Base-by-base conservation (phyloP, 345 rosid genomes). In the Excoecaria agallocha region DNA sequence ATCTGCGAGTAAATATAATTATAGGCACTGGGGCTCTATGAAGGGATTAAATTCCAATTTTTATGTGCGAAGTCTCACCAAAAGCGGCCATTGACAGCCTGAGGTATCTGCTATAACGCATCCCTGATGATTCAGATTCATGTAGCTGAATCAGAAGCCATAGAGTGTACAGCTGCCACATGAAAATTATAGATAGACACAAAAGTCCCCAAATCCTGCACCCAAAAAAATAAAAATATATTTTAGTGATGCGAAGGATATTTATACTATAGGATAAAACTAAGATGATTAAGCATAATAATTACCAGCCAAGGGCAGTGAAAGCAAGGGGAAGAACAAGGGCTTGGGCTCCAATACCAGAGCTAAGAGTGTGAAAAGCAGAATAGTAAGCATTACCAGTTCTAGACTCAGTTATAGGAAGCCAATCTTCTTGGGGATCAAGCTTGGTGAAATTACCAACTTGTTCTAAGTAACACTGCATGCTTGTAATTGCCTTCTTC, bases 391-490 rank as follows among this genome's bases (percentile, higher is more conserved):
- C 74, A 77, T 89, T 87, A 22, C 93, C 90, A 49, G 78, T 83
- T 74, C 90, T 83, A 0, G 93, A 89, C 77, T 89, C 89, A 12
- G 93, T 89, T 15, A 87, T 84, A 50, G 93, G 93, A 74, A 89
- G 90, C 93, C 93, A 87, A 30, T 78, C 77, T 37, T 87, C 90
- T 49, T 84, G 90, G 1, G 89, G 84, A 67, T 84, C 80, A 57
- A 85, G 82, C 82, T 77, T 84, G 74, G 85, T 89, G 79, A 86
- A 83, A 12, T 81, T 78, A 17, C 85, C 87, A 38, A 84, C 85
- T 69, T 82, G 87, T 65, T 85, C 87, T 48, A 87, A 56, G 83
- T 74, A 79, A 38, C 80, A 77, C 38, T 83, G 83, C 82, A 30
- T 30, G 30, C 30, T 30, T 30, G 30, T 30, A 30, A 88, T 70